Evolutionary conservation across 2,329 filamentous ascomycete species (phyloP).

Genomic region (Dendryphion nanum): DNA sequence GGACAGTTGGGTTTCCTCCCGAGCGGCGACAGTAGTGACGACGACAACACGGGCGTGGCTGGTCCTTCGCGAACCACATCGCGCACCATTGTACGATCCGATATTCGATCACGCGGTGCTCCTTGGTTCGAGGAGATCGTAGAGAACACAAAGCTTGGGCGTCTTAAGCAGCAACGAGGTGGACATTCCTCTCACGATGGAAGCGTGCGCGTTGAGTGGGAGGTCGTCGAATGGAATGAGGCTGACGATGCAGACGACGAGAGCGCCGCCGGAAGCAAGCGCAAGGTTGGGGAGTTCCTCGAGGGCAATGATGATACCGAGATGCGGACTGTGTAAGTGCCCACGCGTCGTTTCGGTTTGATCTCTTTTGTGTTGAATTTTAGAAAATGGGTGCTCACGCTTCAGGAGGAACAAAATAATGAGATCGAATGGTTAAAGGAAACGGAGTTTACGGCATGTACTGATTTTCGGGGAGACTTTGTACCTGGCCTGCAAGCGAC

Average conservation of each 20-base stretch:
- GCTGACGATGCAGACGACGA: constrained; percentile 40
- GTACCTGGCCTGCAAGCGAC: too few species aligned
- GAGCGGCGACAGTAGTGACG: constrained; percentile 25
- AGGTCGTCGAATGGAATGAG: constrained; percentile 67
- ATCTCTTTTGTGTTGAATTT: constrained; percentile 6
- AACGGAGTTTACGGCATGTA: too few species aligned
- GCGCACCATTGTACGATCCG: constrained; percentile 15
- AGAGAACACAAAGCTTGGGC: constrained; percentile 70
- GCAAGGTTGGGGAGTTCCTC: constrained; percentile 32
- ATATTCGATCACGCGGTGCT: constrained; percentile 52
- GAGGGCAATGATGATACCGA: constrained; percentile 27
- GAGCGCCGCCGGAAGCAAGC: constrained; percentile 23
- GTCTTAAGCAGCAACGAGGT: constrained; percentile 61
- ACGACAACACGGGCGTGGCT: constrained; percentile 23
- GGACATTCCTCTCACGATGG: constrained; percentile 63
- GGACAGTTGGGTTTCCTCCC: constrained; percentile 75
- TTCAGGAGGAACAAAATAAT: constrained; percentile 14
- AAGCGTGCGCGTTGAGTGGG: constrained; percentile 72
- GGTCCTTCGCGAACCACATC: constrained; percentile 12
- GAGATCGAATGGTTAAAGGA: constrained; percentile 4
- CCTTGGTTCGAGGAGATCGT: constrained; percentile 87
- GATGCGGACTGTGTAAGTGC: constrained; percentile 26
- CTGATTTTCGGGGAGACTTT: too few species aligned
- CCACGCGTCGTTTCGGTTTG: constrained; percentile 7
- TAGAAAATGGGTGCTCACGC: constrained; percentile 27